phyloP scores from a whole-genome alignment of 2,329 filamentous ascomycete species.

The Orbilia quercus region DNA sequence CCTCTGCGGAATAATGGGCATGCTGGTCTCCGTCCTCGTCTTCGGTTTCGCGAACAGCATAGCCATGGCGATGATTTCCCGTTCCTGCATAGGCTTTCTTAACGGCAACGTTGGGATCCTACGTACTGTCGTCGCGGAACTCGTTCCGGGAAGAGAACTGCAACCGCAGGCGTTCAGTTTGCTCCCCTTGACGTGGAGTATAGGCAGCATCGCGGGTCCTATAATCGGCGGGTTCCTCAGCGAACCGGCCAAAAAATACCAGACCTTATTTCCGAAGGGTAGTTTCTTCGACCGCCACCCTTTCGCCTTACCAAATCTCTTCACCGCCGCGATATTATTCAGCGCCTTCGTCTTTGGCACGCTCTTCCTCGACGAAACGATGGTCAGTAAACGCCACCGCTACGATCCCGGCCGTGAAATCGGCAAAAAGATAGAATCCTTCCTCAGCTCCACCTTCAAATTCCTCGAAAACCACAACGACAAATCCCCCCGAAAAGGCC shows the following conservation, averaged over 20 bases:
- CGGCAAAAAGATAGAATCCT: slow-evolving; percentile 73
- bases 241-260: slow-evolving; percentile 80
- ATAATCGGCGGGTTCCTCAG: slow-evolving; percentile 84
- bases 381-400: slow-evolving; percentile 75
- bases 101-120: slow-evolving; percentile 97
- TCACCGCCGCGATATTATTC: slow-evolving; percentile 80
- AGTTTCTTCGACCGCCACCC: slow-evolving; percentile 80
- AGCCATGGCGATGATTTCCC: slow-evolving; percentile 79
- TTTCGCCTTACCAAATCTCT: slow-evolving; percentile 84
- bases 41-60: slow-evolving; percentile 87
- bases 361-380: slow-evolving; percentile 87
- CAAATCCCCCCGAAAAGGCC: slow-evolving; percentile 54
- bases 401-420: slow-evolving; percentile 80
- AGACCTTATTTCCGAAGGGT: slow-evolving; percentile 74
- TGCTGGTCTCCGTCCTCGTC: slow-evolving; percentile 81
- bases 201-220: slow-evolving; percentile 90
- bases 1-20: slow-evolving; percentile 76
- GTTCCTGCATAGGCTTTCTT: slow-evolving; percentile 81
- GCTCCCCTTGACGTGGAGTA: slow-evolving; percentile 89
- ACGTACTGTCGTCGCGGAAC: slow-evolving; percentile 88
- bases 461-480: background rate
- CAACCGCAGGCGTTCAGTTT: slow-evolving; percentile 90
- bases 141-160: slow-evolving; percentile 82
- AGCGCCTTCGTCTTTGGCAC: slow-evolving; percentile 78
- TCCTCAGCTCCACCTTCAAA: slow-evolving; percentile 58